A percentile compares a stretch with the other conserved stretches of the same genome.
These are phyloP conservation scores for Tephrocybe sp. DNA, from an alignment of 768 basidiomycete genomes.

Conservation along the genomic window DNA sequence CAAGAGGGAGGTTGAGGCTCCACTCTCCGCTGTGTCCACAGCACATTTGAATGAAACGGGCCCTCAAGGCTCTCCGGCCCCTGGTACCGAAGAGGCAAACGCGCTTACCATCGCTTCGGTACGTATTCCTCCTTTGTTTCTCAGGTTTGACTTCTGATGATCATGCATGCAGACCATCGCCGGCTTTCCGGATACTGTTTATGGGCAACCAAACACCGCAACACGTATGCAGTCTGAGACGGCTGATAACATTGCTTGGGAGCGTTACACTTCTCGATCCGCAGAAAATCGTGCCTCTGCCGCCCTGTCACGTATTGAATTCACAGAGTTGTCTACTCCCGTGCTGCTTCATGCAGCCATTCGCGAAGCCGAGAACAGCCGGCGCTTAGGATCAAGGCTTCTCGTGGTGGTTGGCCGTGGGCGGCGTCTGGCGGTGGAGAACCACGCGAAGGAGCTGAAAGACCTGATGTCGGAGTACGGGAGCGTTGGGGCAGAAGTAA, in stretches of 20 bases:
- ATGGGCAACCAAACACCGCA: slow-evolving; percentile 63
- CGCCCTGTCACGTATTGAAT: slow-evolving; percentile 61
- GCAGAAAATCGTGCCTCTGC: slow-evolving; percentile 9
- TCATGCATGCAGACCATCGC: slow-evolving; percentile 28
- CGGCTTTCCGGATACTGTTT: slow-evolving; percentile 67
- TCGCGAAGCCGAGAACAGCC: slow-evolving; percentile 36
- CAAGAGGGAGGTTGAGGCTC: slow-evolving; percentile 40
- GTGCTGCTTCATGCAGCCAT: slow-evolving; percentile 61
- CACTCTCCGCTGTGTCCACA: slow-evolving; percentile 20
- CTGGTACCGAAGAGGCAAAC: slow-evolving; percentile 33
- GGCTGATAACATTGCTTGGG: slow-evolving; percentile 81
- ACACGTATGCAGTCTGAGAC: slow-evolving; percentile 76
- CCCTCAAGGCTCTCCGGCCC: slow-evolving; percentile 6
- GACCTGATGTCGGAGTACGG: slow-evolving; percentile 59
- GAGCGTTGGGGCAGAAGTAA: slow-evolving; percentile 43
- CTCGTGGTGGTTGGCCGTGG: slow-evolving; percentile 76
- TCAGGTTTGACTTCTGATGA: slow-evolving; percentile 6
- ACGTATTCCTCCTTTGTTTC: slow-evolving; percentile 17
- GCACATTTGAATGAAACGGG: slow-evolving; percentile 28
- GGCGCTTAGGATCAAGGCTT: slow-evolving; percentile 34
- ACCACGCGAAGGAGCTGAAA: slow-evolving; percentile 71
- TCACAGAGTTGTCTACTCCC: slow-evolving; percentile 55
- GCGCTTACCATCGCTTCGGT: slow-evolving; percentile 50
- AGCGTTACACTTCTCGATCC: slow-evolving; percentile 45
- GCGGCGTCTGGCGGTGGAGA: slow-evolving; percentile 68